Percentiles rank a stretch among this genome's conserved stretches.
phyloP scores from a whole-genome alignment of 129 eudicot genomes.

The Pittosporum tobira region DNA sequence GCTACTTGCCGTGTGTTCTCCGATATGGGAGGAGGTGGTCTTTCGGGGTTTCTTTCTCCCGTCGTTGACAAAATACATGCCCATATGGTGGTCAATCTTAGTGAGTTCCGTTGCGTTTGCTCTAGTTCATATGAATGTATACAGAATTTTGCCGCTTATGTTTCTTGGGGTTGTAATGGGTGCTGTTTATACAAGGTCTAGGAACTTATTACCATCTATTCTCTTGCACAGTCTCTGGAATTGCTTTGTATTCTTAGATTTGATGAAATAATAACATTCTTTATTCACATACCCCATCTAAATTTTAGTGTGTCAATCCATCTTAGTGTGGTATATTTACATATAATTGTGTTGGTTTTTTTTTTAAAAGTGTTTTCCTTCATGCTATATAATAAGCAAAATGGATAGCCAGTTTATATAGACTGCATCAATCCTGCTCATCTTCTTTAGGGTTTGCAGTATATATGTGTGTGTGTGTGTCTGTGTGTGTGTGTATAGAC shows the following conservation, averaged over 20 bases:
- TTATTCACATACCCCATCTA: no score
- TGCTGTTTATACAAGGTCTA: constrained; percentile 36
- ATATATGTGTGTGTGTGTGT: no score
- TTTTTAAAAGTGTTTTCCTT: no score
- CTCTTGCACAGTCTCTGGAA: constrained; percentile 59
- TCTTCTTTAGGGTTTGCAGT: no score
- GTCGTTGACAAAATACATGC: constrained; percentile 54
- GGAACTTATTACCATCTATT: constrained; percentile 48
- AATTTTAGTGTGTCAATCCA: no score
- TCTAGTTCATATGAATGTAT: constrained; percentile 45
- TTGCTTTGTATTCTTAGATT: constrained; percentile 42
- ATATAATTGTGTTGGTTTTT: no score
- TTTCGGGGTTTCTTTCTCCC: constrained; percentile 62
- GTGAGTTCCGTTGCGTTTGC: constrained; percentile 56
- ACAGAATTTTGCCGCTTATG: constrained; percentile 41
- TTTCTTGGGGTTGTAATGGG: constrained; percentile 55
- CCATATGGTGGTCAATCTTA: constrained; percentile 49
- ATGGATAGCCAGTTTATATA: no score
- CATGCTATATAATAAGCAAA: no score
- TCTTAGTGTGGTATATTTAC: no score
- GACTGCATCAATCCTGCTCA: no score
- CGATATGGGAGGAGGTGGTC: constrained; percentile 53
- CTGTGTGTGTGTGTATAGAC: no score
- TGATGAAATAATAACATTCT: constrained; percentile 29
- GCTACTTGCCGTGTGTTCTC: constrained; percentile 51